Conservation (phyloP, 1,284 basidiomycete genomes). For the Irpex sp. region DNA sequence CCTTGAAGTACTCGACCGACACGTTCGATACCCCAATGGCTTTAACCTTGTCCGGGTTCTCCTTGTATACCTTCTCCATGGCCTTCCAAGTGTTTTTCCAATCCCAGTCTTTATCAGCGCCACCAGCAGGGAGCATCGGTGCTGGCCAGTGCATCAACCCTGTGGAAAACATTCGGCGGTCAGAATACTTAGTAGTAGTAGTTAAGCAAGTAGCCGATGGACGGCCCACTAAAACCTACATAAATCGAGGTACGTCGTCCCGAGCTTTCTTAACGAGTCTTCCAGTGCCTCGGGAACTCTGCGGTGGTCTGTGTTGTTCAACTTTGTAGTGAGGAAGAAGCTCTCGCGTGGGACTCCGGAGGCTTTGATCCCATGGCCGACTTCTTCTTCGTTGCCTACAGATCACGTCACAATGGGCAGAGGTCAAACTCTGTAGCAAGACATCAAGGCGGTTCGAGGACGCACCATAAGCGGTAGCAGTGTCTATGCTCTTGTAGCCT, state of each 20-base stretch:
- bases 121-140: conserved; percentile 45
- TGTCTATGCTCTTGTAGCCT: conserved; percentile 79
- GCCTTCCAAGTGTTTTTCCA: conserved; percentile 79
- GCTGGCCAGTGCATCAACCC: conserved; percentile 83
- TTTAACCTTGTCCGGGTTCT: conserved; percentile 62
- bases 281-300: conserved; percentile 64
- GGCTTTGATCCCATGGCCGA: conserved; percentile 75
- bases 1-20: conserved; percentile 55
- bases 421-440: background rate
- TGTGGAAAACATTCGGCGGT: conserved; percentile 15
- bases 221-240: conserved; percentile 38
- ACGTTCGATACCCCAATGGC: conserved; percentile 80
- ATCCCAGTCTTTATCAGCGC: conserved; percentile 50
- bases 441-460: background rate
- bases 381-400: conserved; percentile 58
- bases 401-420: background rate
- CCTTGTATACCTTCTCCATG: conserved; percentile 69
- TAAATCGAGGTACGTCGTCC: conserved; percentile 76
- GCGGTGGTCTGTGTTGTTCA: conserved; percentile 70
- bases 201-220: background rate
- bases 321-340: conserved; percentile 77
- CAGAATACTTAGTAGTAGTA: too few relatives aligned
- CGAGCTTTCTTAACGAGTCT: conserved; percentile 65
- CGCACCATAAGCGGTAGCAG: conserved; percentile 42
- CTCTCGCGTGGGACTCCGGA: conserved; percentile 64